These are phyloP conservation scores for Fraxinus albicans DNA, from an alignment of 305 asterid species.

Conservation along the genomic window DNA sequence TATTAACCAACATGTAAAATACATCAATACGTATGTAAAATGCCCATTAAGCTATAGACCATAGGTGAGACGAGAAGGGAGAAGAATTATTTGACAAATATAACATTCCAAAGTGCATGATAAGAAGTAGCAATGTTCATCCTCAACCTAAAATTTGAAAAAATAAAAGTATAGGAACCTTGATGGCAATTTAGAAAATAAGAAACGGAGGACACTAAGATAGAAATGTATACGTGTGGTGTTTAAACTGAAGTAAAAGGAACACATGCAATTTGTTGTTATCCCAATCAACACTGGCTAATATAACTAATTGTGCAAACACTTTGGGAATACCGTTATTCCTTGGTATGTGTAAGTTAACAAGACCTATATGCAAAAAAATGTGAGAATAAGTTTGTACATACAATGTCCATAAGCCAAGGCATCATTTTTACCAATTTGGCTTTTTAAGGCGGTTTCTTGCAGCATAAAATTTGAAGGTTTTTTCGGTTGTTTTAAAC, in stretches of 20 bases:
- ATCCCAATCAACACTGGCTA: not conserved
- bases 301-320: not conserved
- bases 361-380: not conserved
- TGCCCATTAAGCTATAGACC: not conserved
- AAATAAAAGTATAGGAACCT: not conserved
- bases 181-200: not conserved
- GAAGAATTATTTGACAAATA: not conserved
- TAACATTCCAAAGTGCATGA: not conserved
- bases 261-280: not conserved
- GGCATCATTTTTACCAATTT: not conserved
- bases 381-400: not conserved
- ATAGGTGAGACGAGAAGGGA: not conserved
- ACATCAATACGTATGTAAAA: not conserved
- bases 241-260: not conserved
- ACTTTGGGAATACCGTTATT: not conserved
- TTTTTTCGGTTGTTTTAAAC: not conserved
- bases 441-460: not conserved
- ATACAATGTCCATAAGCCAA: not conserved
- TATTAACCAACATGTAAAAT: not conserved
- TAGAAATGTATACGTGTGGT: not conserved
- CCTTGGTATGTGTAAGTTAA: not conserved
- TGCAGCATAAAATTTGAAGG: not conserved
- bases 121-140: not conserved
- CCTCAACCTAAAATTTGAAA: not conserved
- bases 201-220: not conserved